Evolutionary conservation across 2,329 filamentous ascomycete genomes (phyloP).

Genomic region (Hawksworthiomyces lignivorus): DNA sequence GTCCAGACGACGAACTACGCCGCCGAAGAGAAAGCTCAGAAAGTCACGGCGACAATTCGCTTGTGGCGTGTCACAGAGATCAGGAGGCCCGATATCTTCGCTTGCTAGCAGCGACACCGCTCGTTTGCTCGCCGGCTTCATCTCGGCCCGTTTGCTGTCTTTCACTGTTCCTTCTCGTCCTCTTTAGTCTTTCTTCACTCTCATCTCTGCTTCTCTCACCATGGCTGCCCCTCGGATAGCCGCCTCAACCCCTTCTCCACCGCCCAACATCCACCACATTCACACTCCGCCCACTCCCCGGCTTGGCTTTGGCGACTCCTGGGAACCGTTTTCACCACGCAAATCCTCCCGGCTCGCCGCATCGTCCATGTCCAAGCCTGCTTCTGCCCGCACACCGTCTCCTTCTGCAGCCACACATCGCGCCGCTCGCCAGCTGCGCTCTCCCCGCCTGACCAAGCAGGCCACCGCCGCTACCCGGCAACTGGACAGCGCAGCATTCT

Average conservation of each 20-base stretch:
- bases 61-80: too few relatives aligned
- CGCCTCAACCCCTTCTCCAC: conserved; percentile 53
- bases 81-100: too few relatives aligned
- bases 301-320: conserved; percentile 59
- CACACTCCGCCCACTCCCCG: conserved; percentile 63
- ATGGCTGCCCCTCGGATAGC: conserved; percentile 28
- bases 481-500: conserved; percentile 16
- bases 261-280: conserved; percentile 45
- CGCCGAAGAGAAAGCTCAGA: not conserved
- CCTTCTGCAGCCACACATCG: conserved; percentile 26
- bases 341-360: conserved; percentile 58
- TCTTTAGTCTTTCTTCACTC: not conserved
- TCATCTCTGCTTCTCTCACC: conserved; percentile 10
- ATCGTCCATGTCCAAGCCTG: conserved; percentile 22
- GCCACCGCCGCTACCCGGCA: not conserved
- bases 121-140: too few relatives aligned
- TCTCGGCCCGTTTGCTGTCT: too few relatives aligned
- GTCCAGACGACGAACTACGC: too few relatives aligned
- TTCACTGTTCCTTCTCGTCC: not conserved
- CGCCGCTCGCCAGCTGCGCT: conserved; percentile 20
- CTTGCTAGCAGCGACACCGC: too few relatives aligned
- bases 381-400: conserved; percentile 43
- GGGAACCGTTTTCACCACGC: conserved; percentile 65
- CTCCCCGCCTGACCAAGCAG: conserved; percentile 20
- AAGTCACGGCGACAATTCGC: not conserved